Conservation (phyloP, 257 asterid genomes). For the Fraxinus cuspidata region DNA sequence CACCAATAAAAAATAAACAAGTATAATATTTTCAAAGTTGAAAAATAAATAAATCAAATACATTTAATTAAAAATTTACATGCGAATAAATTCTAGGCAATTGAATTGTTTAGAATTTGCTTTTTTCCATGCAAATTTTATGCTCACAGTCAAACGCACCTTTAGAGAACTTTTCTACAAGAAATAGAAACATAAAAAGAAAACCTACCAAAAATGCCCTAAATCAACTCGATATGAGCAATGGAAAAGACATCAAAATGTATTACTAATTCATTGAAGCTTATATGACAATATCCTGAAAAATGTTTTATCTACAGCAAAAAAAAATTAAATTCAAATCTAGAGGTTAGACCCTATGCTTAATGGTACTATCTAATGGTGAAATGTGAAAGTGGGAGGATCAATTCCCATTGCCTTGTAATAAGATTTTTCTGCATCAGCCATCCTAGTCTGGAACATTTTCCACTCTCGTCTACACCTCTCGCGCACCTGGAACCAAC, state of each 20-base stretch:
- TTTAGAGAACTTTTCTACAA: too few relatives aligned
- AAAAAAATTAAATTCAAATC: neutral
- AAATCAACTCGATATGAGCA: too few relatives aligned
- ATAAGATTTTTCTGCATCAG: slow-evolving; percentile 64
- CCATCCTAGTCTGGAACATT: slow-evolving; percentile 60
- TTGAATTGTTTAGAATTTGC: too few relatives aligned
- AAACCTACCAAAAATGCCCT: too few relatives aligned
- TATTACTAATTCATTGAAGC: neutral
- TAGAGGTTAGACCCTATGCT: neutral
- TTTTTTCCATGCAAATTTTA: too few relatives aligned
- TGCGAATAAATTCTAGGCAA: too few relatives aligned
- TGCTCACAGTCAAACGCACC: too few relatives aligned
- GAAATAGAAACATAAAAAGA: too few relatives aligned
- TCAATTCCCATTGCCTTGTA: slow-evolving; percentile 52
- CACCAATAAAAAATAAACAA: too few relatives aligned
- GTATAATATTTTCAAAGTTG: too few relatives aligned
- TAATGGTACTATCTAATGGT: slow-evolving; percentile 13
- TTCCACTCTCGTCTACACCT: slow-evolving; percentile 77
- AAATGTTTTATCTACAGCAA: neutral
- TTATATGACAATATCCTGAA: neutral
- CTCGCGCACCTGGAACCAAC: slow-evolving; percentile 55
- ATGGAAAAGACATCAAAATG: neutral
- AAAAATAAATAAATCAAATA: too few relatives aligned
- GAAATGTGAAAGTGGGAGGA: slow-evolving; percentile 37
- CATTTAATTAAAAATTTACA: too few relatives aligned